phyloP scores from a whole-genome alignment of 2,329 filamentous ascomycete species.

The Talaromyces piceae region DNA sequence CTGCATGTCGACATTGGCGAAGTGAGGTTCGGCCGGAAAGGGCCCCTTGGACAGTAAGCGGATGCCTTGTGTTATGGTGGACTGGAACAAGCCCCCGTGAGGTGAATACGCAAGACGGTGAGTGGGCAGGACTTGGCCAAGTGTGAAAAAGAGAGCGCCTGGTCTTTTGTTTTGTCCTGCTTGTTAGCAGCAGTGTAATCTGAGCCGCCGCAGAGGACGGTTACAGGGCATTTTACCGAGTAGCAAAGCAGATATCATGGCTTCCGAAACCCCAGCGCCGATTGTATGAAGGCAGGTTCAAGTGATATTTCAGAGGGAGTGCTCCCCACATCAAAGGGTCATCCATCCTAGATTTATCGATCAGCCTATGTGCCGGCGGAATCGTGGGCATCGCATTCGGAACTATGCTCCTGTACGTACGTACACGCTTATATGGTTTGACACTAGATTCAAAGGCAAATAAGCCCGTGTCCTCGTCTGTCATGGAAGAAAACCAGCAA shows the following conservation, averaged over 20 bases:
- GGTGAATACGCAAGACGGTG: conserved; percentile 73
- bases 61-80: conserved; percentile 78
- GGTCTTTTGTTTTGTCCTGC: conserved; percentile 40
- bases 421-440: conserved; percentile 84
- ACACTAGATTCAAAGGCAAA: conserved; percentile 48
- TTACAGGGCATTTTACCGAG: conserved; percentile 53
- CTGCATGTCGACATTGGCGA: conserved; percentile 26
- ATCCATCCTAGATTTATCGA: conserved; percentile 59
- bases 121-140: conserved; percentile 84
- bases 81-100: conserved; percentile 80
- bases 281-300: conserved; percentile 57
- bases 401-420: conserved; percentile 39
- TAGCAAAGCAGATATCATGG: conserved; percentile 91
- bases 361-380: conserved; percentile 18
- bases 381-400: not conserved
- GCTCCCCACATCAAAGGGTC: conserved; percentile 93
- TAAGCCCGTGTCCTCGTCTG: not conserved
- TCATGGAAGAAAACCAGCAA: conserved; percentile 1
- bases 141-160: conserved; percentile 70
- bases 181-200: not conserved
- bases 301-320: conserved; percentile 65
- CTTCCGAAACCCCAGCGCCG: conserved; percentile 85
- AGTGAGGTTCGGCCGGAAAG: conserved; percentile 44
- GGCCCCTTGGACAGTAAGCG: conserved; percentile 67
- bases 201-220: not conserved